phyloP scores from a whole-genome alignment of 495 filamentous ascomycete species.

The Penicillium simplicissimum region DNA sequence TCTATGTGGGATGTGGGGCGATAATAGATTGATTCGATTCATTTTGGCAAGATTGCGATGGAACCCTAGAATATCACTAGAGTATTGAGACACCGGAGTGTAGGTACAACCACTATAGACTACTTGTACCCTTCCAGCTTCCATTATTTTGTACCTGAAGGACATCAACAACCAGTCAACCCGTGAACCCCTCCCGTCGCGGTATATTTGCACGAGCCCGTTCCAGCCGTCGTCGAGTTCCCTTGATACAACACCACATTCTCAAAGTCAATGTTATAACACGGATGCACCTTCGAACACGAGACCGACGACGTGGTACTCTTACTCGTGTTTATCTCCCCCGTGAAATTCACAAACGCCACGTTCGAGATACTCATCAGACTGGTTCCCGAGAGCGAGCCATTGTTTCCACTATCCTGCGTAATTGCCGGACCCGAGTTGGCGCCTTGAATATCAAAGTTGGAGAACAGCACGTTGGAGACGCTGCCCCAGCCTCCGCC shows the following conservation, averaged over 20 bases:
- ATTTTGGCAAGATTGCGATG: no score
- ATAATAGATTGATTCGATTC: conserved; percentile 5
- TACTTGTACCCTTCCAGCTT: not conserved
- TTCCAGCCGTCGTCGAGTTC: conserved; percentile 33
- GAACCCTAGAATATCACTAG: no score
- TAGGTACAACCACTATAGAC: no score
- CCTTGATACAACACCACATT: conserved; percentile 38
- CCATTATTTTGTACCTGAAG: not conserved
- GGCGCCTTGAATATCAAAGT: conserved; percentile 51
- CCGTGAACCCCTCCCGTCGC: conserved; percentile 41
- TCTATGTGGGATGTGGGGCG: conserved; percentile 24
- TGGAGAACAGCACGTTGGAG: conserved; percentile 53
- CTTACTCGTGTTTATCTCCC: conserved; percentile 35
- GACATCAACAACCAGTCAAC: conserved; percentile 26
- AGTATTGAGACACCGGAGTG: no score
- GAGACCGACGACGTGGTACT: conserved; percentile 41
- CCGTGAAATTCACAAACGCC: conserved; percentile 56
- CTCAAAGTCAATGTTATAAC: conserved; percentile 51
- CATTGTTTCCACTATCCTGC: conserved; percentile 54
- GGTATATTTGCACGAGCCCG: conserved; percentile 44
- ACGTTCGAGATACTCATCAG: conserved; percentile 53
- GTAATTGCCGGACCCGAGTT: conserved; percentile 43
- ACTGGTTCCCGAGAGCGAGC: conserved; percentile 49
- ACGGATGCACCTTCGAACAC: conserved; percentile 48
- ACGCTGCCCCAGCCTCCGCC: conserved; percentile 57